phyloP scores from a whole-genome alignment of 208 protist species.

The Trypanosomatidae sp. region DNA sequence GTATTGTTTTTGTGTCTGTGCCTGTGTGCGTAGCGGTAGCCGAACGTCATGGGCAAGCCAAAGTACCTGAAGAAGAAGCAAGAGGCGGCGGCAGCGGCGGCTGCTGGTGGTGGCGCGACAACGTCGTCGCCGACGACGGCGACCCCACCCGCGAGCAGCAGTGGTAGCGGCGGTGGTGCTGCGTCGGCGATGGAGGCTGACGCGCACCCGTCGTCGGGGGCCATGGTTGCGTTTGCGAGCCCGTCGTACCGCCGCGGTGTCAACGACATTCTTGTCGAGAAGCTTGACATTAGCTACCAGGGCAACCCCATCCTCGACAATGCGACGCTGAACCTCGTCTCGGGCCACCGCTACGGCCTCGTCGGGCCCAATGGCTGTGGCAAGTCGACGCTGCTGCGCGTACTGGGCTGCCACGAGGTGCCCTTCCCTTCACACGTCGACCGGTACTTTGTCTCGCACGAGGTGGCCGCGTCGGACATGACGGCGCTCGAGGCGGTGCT shows the following conservation, averaged over 20 bases:
- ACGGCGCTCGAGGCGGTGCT: slow-evolving; percentile 76
- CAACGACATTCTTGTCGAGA: slow-evolving; percentile 79
- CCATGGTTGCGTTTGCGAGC: slow-evolving; percentile 79
- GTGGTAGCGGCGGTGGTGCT: neutral
- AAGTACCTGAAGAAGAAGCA: slow-evolving; percentile 82
- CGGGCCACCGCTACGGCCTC: slow-evolving; percentile 78
- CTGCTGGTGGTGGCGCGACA: no score
- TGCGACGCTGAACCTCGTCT: slow-evolving; percentile 69
- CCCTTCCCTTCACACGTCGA: slow-evolving; percentile 90
- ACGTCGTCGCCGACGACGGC: slow-evolving; percentile 3
- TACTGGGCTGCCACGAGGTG: slow-evolving; percentile 79
- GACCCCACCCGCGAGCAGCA: neutral
- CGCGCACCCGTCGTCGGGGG: slow-evolving; percentile 34
- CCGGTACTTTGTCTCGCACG: slow-evolving; percentile 95
- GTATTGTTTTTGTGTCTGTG: no score
- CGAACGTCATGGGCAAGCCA: slow-evolving; percentile 48
- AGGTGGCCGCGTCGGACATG: slow-evolving; percentile 86
- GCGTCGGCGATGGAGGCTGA: slow-evolving; percentile 1
- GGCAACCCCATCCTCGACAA: slow-evolving; percentile 73
- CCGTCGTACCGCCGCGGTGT: slow-evolving; percentile 70
- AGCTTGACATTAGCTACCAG: slow-evolving; percentile 85
- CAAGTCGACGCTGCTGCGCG: slow-evolving; percentile 87
- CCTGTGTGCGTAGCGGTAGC: no score
- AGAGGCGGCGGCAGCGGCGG: slow-evolving; percentile 15
- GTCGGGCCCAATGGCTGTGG: slow-evolving; percentile 88